phyloP scores from a whole-genome alignment of 2,329 filamentous ascomycete species.

The Xylaria polymorpha region DNA sequence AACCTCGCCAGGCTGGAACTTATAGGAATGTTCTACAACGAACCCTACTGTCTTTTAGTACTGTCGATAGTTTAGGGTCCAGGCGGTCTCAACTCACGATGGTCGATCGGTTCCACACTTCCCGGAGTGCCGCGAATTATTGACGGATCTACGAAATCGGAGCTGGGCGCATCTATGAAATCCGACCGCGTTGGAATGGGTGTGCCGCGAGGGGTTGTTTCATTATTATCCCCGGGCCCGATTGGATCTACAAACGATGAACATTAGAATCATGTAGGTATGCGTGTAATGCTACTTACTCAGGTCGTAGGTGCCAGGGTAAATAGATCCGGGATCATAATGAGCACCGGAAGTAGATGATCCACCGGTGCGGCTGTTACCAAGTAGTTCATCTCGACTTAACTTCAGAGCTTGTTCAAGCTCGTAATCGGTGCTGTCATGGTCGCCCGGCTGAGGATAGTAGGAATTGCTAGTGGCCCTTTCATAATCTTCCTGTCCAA shows the following conservation, averaged over 20 bases:
- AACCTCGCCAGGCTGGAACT: conserved; percentile 49
- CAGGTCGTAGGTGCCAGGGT: conserved; percentile 43
- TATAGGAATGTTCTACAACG: conserved; percentile 45
- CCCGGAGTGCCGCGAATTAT: conserved; percentile 45
- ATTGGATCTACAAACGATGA: conserved; percentile 36
- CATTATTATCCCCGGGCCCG: conserved; percentile 31
- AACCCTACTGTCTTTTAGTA: conserved; percentile 45
- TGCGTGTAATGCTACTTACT: conserved; percentile 36
- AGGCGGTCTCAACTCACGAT: conserved; percentile 37
- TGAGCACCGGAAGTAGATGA: conserved; percentile 40
- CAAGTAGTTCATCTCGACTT: conserved; percentile 41
- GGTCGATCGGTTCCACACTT: conserved; percentile 41
- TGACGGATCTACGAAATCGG: conserved; percentile 27
- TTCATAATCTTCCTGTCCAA: conserved; percentile 7
- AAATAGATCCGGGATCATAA: conserved; percentile 37
- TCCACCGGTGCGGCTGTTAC: conserved; percentile 35
- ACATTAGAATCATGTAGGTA: conserved; percentile 4
- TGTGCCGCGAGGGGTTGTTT: conserved; percentile 41
- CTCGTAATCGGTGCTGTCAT: conserved; percentile 35
- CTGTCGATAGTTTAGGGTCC: neutral
- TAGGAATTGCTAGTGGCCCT: conserved; percentile 3
- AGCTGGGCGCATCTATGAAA: conserved; percentile 31
- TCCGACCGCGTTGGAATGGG: conserved; percentile 21
- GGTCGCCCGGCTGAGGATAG: conserved; percentile 9
- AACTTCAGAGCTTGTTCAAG: conserved; percentile 42